Base-by-base conservation (phyloP, 441 rosid species). In the Adansonia grandidieri region DNA sequence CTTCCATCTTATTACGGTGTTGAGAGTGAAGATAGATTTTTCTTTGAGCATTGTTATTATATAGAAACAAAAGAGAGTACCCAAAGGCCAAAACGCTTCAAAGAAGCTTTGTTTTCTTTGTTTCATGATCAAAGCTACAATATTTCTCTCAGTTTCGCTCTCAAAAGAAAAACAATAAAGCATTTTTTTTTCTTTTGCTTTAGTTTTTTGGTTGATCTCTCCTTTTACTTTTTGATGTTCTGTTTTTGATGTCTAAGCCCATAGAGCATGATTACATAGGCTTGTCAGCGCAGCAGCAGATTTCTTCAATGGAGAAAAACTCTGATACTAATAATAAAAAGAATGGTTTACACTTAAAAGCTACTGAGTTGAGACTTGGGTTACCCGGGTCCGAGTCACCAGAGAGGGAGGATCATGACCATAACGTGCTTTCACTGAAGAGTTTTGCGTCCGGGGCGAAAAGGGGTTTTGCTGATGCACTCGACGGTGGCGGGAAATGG, bases 351-450 rank as follows among this genome's bases (percentile, higher is more conserved):
- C 86, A 87, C 79, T 81, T 88, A 78, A 89, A 87, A 80, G 95
- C 94, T 14, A 91, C 95, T 17, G 94, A 93, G 91, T 80, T 93
- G 80, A 88, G 94, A 79, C 96, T 93, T 73, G 97, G 96, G 67
- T 84, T 93, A 81, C 97, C 97, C 2, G 97, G 97, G 40, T 91
- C 90, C 9, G 87, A 82, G 74, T 90, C 97, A 13, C 91, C 92
- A 9, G 89, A 82, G 40, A 84, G 92, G 79, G 87, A 82, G 7
- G 84, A 82, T 54, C 77, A 54, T 74, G 81, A 45, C 76, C 9
- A 75, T 2, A 50, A 77, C 51, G 67, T 79, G 80, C 65, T 76
- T 67, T 76, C 90, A 54, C 76, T 84, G 64, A 89, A 89, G 77
- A 82, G 84, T 82, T 87, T 82, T 37, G 81, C 85, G 6, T 84